These are phyloP conservation scores for Microbotryum intermedium DNA, from an alignment of 1,284 basidiomycete genomes.

Conservation along the genomic window DNA sequence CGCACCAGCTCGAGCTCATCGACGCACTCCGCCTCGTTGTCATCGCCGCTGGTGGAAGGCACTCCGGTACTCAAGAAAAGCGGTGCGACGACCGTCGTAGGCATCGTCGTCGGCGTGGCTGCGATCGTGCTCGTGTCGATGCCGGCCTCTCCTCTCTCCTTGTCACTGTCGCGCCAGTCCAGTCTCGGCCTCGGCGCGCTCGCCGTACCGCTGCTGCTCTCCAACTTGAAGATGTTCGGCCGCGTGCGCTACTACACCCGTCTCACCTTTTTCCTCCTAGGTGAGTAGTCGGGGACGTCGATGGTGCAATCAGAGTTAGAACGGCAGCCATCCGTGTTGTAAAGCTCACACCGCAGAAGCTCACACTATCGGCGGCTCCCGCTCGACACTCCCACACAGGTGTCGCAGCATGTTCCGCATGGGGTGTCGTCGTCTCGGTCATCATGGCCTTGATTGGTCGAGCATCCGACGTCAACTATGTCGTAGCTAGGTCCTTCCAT, in stretches of 20 bases:
- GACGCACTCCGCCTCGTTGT: too few species aligned
- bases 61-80: too few species aligned
- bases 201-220: conserved; percentile 10
- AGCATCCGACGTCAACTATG: conserved; percentile 71
- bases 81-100: too few species aligned
- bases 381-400: background rate
- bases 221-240: conserved; percentile 1
- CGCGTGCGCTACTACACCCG: conserved; percentile 27
- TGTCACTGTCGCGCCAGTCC: too few species aligned
- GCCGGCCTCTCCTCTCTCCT: too few species aligned
- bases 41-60: too few species aligned
- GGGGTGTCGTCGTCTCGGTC: conserved; percentile 64
- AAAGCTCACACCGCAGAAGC: background rate
- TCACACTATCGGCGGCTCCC: background rate
- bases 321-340: too few species aligned
- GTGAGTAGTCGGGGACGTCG: background rate
- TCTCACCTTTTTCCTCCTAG: conserved; percentile 23
- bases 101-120: too few species aligned
- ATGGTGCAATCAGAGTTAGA: too few species aligned
- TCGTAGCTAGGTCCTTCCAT: conserved; percentile 82
- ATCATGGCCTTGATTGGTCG: conserved; percentile 60
- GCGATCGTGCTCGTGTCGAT: too few species aligned
- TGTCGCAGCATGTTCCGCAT: conserved; percentile 62
- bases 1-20: too few species aligned
- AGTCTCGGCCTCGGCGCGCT: too few species aligned